phyloP scores from a whole-genome alignment of 2,329 filamentous ascomycete genomes.

The Microsporum audouinii region DNA sequence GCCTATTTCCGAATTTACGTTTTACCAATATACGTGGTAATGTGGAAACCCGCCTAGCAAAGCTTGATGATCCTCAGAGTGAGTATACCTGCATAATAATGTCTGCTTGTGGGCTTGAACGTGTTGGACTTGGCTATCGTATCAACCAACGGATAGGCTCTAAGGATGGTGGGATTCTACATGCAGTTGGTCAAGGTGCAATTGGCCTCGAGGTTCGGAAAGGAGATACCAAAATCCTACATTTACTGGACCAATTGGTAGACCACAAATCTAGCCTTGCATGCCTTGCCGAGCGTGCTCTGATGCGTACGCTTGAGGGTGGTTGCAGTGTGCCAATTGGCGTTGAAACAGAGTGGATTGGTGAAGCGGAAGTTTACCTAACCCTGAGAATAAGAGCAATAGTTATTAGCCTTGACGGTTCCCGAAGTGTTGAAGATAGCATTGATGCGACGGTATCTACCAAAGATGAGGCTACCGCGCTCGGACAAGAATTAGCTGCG shows the following conservation, averaged over 20 bases:
- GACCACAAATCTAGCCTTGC: slow-evolving; percentile 53
- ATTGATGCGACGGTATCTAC: background rate
- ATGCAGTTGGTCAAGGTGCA: slow-evolving; percentile 83
- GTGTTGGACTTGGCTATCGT: slow-evolving; percentile 56
- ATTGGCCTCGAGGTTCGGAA: slow-evolving; percentile 65
- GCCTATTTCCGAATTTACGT: slow-evolving; percentile 58
- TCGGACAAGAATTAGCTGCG: slow-evolving; percentile 2
- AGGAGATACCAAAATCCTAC: slow-evolving; percentile 49
- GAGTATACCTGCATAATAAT: slow-evolving; percentile 68
- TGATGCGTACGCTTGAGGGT: slow-evolving; percentile 75
- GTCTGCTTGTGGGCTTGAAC: slow-evolving; percentile 68
- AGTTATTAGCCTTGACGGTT: slow-evolving; percentile 3
- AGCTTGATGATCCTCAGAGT: slow-evolving; percentile 59
- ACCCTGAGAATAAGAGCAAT: background rate
- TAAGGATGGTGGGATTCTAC: slow-evolving; percentile 54
- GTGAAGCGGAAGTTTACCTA: slow-evolving; percentile 12
- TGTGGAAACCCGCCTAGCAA: slow-evolving; percentile 64
- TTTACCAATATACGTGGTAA: slow-evolving; percentile 78
- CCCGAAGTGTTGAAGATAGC: background rate
- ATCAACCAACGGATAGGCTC: slow-evolving; percentile 64
- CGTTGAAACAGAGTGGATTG: slow-evolving; percentile 36
- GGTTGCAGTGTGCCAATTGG: slow-evolving; percentile 86
- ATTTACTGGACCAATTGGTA: slow-evolving; percentile 48
- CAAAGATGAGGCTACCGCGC: background rate
- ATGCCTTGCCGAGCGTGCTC: slow-evolving; percentile 59